These are phyloP conservation scores for Chalciporus piperatoides DNA, from an alignment of 1,284 basidiomycete species.

Conservation along the genomic window DNA sequence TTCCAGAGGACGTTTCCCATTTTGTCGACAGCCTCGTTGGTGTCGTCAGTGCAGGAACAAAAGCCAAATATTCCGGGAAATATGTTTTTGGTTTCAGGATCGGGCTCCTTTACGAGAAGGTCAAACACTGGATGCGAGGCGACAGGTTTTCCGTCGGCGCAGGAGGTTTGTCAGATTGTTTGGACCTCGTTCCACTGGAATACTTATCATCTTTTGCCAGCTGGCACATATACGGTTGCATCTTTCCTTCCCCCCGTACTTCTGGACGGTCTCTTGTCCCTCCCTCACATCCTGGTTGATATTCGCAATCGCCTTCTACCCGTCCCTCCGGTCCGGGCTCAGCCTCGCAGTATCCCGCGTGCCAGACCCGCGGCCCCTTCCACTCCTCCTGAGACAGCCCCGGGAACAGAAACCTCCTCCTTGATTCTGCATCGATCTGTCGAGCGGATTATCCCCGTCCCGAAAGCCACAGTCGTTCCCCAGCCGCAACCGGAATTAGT, in stretches of 20 bases:
- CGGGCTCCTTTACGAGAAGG: constrained; percentile 38
- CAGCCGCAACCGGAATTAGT: constrained; percentile 11
- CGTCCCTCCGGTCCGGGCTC: constrained; percentile 34
- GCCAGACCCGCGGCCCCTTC: constrained; percentile 17
- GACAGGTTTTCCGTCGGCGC: constrained; percentile 67
- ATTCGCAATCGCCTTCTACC: constrained; percentile 58
- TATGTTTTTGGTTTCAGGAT: constrained; percentile 43
- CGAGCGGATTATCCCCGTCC: background rate
- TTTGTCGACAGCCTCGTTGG: constrained; percentile 57
- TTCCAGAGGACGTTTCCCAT: constrained; percentile 50
- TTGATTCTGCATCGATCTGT: constrained; percentile 9
- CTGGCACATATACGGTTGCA: constrained; percentile 61
- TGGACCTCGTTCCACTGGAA: constrained; percentile 1
- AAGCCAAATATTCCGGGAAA: constrained; percentile 34
- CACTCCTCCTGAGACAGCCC: constrained; percentile 9
- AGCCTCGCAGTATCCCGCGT: constrained; percentile 22
- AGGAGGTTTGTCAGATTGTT: constrained; percentile 51
- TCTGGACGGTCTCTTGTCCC: constrained; percentile 58
- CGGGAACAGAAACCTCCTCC: background rate
- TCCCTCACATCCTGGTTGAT: constrained; percentile 62
- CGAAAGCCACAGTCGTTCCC: background rate
- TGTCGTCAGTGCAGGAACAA: constrained; percentile 52
- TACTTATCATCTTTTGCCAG: constrained; percentile 33
- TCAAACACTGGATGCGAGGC: constrained; percentile 51
- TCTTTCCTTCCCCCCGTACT: constrained; percentile 65